These are phyloP conservation scores for Solanum chilense DNA, from an alignment of 257 asterid species.

Conservation along the genomic window DNA sequence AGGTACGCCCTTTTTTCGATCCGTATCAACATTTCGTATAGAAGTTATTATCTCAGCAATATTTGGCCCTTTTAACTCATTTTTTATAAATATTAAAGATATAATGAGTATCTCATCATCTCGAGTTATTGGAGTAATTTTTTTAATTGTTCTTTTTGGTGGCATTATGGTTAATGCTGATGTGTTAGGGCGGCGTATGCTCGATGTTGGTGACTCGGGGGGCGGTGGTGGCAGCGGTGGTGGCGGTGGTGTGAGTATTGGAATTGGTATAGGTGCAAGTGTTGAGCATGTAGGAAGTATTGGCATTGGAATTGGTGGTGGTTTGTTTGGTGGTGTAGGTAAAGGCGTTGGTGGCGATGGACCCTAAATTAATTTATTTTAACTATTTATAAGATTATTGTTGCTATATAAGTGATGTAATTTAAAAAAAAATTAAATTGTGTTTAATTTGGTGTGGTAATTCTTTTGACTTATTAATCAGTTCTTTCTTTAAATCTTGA, in stretches of 20 bases:
- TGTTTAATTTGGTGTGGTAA: too few species aligned
- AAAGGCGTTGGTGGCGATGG: background rate
- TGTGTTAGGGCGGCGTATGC: background rate
- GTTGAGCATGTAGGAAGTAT: background rate
- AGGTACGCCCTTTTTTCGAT: too few species aligned
- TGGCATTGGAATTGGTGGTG: background rate
- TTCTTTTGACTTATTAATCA: too few species aligned
- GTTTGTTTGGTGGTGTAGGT: background rate
- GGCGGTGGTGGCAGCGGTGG: too few species aligned
- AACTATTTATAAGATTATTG: background rate
- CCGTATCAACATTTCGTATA: too few species aligned
- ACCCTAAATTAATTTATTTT: background rate
- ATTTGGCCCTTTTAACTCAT: background rate
- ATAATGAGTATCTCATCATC: background rate
- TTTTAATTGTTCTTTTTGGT: background rate
- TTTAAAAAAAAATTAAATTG: too few species aligned
- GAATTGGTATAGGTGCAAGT: background rate
- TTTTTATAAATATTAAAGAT: background rate
- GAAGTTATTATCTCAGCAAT: too few species aligned
- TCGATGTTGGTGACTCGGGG: too few species aligned
- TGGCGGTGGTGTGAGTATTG: background rate
- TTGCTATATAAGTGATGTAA: background rate
- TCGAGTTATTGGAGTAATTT: background rate
- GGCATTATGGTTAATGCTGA: background rate
- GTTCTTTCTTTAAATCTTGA: too few species aligned